Evolutionary conservation across 164 flowering plant species (phyloP).

Genomic region (Brasenia schreberi): DNA sequence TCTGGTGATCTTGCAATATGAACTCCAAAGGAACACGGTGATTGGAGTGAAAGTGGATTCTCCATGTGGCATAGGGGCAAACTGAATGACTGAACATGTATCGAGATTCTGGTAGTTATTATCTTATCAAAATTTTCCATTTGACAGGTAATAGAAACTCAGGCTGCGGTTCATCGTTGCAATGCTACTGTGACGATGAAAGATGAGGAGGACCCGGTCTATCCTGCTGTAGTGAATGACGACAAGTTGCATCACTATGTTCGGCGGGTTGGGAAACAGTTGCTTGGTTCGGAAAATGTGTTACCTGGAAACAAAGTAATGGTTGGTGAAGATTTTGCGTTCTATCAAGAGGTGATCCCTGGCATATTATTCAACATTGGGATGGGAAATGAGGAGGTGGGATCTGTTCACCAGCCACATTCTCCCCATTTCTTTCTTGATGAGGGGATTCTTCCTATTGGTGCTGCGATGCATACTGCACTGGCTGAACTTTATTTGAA

Average conservation of each 20-base stretch:
- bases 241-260: conserved; percentile 36
- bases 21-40: too few relatives aligned
- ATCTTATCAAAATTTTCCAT: too few relatives aligned
- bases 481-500: conserved; percentile 52
- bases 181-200: conserved; percentile 31
- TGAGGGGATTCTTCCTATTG: conserved; percentile 75
- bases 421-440: conserved; percentile 74
- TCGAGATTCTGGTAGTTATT: too few relatives aligned
- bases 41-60: too few relatives aligned
- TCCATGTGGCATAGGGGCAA: too few relatives aligned
- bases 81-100: too few relatives aligned
- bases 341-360: conserved; percentile 62
- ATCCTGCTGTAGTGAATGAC: conserved; percentile 62
- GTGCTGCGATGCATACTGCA: conserved; percentile 64
- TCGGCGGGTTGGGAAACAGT: conserved; percentile 27
- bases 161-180: conserved; percentile 61
- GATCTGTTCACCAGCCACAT: conserved; percentile 59
- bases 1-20: too few relatives aligned
- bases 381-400: conserved; percentile 51
- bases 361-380: conserved; percentile 61
- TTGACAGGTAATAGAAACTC: too few relatives aligned
- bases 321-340: conserved; percentile 93
- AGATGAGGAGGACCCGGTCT: conserved; percentile 29
- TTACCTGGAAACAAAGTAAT: conserved; percentile 27
- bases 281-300: conserved; percentile 55